Evolutionary conservation across 2,329 filamentous ascomycete species (phyloP), one percentile per base, ranked within the genome.

Genomic region (Dryadomyces sulphureus): DNA sequence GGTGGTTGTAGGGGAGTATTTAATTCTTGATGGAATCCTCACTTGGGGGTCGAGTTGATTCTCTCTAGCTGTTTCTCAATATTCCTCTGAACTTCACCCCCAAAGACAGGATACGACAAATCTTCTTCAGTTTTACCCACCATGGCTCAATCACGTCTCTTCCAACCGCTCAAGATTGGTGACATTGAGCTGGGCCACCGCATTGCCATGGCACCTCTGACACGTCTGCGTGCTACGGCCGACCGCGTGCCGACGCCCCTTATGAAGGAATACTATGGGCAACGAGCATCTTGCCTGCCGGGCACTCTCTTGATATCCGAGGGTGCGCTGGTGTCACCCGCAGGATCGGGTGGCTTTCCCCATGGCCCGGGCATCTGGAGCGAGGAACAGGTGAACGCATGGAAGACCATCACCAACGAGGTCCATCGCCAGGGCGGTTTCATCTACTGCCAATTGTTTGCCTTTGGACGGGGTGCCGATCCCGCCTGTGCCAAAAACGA

Each of bases 391-490:
- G 24, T 54, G 6, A 35, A 39, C 6, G 48, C 38, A n/a, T 53
- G 52, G 52, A 39, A 42, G 30, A n/a, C 20, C 3, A 42, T 53
- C 14, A 52, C 50, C 1, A 49, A 52, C 14, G 49, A 49, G 1
- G 52, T 55, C 12, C 53, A 55, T 17, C 45, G 43, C 46, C 44
- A 48, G 34, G 50, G 51, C 14, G 25, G 42, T 20, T 47, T 45
- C 40, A 48, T 52, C 20, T 50, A 48, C 30, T 45, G 67, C 5
- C 78, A 82, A 57, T 63, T 82, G 0, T 81, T 60, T 60, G 56
- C 61, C 30, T 53, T 57, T 0, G 62, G 62, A 0, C 61, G 62
- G 0, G 59, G 53, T 34, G 73, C 57, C 11, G 19, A 25, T 5
- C 50, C 61, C 0, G 60, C 65, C 1, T 62, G 22, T 12, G 46